Evolutionary conservation across 176 grass and related monocot genomes (phyloP).

Genomic region (Zoysia pacifica): DNA sequence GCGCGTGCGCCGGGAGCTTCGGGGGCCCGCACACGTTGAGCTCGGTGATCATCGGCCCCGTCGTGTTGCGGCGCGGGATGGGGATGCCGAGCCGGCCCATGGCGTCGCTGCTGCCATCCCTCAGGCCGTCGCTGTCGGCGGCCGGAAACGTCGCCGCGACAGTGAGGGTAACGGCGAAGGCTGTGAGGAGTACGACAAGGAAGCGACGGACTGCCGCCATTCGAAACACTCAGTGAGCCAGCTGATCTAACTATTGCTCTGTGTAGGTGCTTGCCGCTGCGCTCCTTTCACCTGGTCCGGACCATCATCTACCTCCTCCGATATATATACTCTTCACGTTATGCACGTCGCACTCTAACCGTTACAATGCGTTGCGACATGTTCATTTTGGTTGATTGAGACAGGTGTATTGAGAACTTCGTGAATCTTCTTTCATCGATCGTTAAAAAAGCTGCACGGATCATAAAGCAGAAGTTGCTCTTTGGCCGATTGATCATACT

Average conservation of each 20-base stretch:
- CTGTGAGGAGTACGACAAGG: not conserved
- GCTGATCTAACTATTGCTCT: not conserved
- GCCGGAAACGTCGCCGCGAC: not conserved
- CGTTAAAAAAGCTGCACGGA: not conserved
- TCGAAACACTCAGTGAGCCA: not conserved
- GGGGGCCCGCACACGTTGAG: conserved; percentile 28
- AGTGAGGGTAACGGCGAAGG: not conserved
- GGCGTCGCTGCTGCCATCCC: not conserved
- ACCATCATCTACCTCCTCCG: not conserved
- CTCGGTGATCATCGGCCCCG: conserved; percentile 28
- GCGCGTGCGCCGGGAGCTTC: conserved; percentile 25
- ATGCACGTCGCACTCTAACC: too few species aligned
- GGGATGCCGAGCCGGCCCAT: not conserved
- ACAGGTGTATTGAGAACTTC: not conserved
- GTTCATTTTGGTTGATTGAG: not conserved
- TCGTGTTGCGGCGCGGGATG: not conserved
- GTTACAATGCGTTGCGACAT: too few species aligned
- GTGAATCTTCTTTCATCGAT: too few species aligned
- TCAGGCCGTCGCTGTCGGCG: not conserved
- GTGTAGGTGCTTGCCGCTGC: not conserved
- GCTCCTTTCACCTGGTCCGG: not conserved
- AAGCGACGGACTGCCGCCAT: not conserved
- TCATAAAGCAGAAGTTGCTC: not conserved
- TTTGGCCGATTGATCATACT: too few species aligned
- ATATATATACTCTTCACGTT: not conserved